phyloP scores from a whole-genome alignment of 2,329 filamentous ascomycete species.

The Pestalotiopsis sp. region DNA sequence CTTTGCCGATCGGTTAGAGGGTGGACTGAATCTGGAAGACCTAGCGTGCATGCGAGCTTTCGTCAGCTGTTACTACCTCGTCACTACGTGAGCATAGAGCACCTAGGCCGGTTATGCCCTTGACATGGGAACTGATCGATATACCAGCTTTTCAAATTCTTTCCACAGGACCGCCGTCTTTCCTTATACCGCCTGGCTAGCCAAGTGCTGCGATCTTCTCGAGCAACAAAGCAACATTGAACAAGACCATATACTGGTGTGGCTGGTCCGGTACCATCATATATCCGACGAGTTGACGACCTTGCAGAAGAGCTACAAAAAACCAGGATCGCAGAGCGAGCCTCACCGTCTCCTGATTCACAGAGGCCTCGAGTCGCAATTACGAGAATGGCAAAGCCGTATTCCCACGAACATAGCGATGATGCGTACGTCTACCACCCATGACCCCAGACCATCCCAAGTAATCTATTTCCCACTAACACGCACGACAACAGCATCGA shows the following conservation, averaged over 20 bases:
- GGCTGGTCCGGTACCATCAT: conserved; percentile 45
- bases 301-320: conserved; percentile 30
- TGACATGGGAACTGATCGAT: neutral
- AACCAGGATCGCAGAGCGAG: conserved; percentile 30
- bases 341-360: conserved; percentile 48
- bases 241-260: conserved; percentile 46
- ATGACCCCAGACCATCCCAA: neutral
- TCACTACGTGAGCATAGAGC: conserved; percentile 40
- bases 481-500: conserved; percentile 27
- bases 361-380: conserved; percentile 50
- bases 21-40: conserved; percentile 24
- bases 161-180: conserved; percentile 41
- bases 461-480: neutral
- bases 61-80: conserved; percentile 46
- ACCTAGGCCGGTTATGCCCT: neutral
- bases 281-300: conserved; percentile 41
- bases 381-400: conserved; percentile 41
- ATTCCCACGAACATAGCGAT: conserved; percentile 39
- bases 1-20: conserved; percentile 2
- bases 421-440: conserved; percentile 24
- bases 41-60: conserved; percentile 50
- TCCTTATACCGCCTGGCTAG: conserved; percentile 45
- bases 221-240: conserved; percentile 37
- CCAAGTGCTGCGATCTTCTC: conserved; percentile 47
- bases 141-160: conserved; percentile 37